Evolutionary conservation across 1,139 yeast genomes (phyloP), one percentile per base, ranked within the genome.

Genomic region (Pichia sp.): DNA sequence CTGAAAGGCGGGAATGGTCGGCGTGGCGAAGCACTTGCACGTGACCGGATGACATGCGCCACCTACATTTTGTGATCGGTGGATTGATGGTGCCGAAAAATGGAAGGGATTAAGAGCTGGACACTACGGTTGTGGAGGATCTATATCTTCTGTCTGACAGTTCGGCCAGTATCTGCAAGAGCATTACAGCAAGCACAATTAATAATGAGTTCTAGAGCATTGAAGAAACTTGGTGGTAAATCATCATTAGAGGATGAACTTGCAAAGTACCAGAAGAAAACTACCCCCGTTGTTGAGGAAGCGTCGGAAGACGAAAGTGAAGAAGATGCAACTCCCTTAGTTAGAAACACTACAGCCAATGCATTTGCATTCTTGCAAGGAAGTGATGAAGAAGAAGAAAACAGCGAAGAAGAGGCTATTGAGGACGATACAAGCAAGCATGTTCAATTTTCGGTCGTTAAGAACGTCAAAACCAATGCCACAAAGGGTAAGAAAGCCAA

Each of bases 131-230:
- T n/a, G n/a, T n/a, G n/a, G n/a, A n/a, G n/a, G n/a, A n/a, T n/a
- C n/a, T n/a, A n/a, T n/a, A n/a, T n/a, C n/a, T n/a, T n/a, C n/a
- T n/a, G n/a, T n/a, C n/a, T n/a, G n/a, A n/a, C n/a, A n/a, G n/a
- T n/a, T n/a, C n/a, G n/a, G n/a, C n/a, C n/a, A n/a, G n/a, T n/a
- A n/a, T n/a, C n/a, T n/a, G n/a, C n/a, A n/a, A n/a, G n/a, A n/a
- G n/a, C n/a, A n/a, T n/a, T n/a, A n/a, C n/a, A n/a, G n/a, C n/a
- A n/a, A n/a, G n/a, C n/a, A n/a, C n/a, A 11, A 12, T 6, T 10
- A 14, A 20, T 15, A 27, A 83, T 84, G 93, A 83, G 90, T 70
- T 79, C 85, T 2, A 73, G 90, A 61, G 86, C 85, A 9, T 66
- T 84, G 48, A 75, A 77, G 57, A 73, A 77, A 53, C 67, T 81